Conservation (phyloP, 2,329 filamentous ascomycete genomes). For the Lachnellula cervina region DNA sequence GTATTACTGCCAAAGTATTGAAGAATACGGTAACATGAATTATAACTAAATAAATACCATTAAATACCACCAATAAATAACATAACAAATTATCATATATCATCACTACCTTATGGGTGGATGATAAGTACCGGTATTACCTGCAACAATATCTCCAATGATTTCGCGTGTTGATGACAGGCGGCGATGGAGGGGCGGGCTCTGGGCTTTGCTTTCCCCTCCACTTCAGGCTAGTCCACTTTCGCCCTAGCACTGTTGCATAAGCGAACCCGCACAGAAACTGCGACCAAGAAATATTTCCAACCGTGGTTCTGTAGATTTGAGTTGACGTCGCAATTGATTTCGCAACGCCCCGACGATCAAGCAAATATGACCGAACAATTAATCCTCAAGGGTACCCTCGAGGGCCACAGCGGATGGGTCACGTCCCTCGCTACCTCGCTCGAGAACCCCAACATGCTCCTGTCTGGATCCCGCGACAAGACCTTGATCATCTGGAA, state of each 20-base stretch:
- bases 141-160: too few relatives aligned
- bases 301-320: neutral
- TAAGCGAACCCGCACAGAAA: neutral
- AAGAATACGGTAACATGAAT: neutral
- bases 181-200: too few relatives aligned
- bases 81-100: neutral
- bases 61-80: neutral
- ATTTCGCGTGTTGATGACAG: too few relatives aligned
- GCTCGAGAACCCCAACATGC: constrained; percentile 99
- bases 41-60: neutral
- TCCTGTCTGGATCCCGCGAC: constrained; percentile 94
- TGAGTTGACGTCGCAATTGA: constrained; percentile 14
- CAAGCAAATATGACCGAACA: constrained; percentile 32
- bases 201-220: too few relatives aligned
- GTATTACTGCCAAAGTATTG: neutral
- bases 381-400: constrained; percentile 84
- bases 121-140: too few relatives aligned
- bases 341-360: constrained; percentile 24
- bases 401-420: constrained; percentile 99
- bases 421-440: constrained; percentile 98
- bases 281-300: neutral
- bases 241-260: neutral
- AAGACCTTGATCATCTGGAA: constrained; percentile 99
- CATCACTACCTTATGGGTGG: too few relatives aligned
- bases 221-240: neutral